phyloP scores from a whole-genome alignment of 1,284 basidiomycete species.

The Malassezia sp. region DNA sequence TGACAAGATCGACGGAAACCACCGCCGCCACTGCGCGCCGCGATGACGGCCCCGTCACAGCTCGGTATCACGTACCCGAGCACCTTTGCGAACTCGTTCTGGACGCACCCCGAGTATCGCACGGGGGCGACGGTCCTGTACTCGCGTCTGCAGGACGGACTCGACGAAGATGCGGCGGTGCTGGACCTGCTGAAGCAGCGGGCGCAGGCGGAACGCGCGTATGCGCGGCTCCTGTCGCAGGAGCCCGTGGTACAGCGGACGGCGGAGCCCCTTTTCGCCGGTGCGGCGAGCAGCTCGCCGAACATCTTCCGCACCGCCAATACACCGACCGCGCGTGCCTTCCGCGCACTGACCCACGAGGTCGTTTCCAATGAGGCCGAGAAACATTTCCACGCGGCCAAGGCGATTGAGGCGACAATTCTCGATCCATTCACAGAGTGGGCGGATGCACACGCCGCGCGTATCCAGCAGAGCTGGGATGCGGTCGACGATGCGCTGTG shows the following conservation, averaged over 20 bases:
- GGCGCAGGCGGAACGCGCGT: slow-evolving; percentile 25
- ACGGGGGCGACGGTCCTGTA: slow-evolving; percentile 30
- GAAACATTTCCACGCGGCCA: slow-evolving; percentile 27
- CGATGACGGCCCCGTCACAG: slow-evolving; percentile 32
- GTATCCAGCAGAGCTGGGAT: slow-evolving; percentile 34
- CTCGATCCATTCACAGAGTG: slow-evolving; percentile 37
- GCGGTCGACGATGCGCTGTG: slow-evolving; percentile 28
- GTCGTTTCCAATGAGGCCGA: slow-evolving; percentile 24
- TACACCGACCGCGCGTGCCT: slow-evolving; percentile 22
- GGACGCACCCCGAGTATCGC: slow-evolving; percentile 40
- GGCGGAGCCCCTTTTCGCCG: slow-evolving; percentile 26
- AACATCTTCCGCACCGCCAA: slow-evolving; percentile 18
- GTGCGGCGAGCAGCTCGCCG: background rate
- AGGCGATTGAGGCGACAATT: slow-evolving; percentile 26
- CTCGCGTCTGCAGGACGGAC: slow-evolving; percentile 32
- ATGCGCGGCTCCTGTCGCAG: slow-evolving; percentile 25
- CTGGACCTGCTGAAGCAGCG: slow-evolving; percentile 35
- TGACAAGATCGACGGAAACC: too few relatives aligned
- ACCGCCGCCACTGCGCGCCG: background rate
- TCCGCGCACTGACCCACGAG: slow-evolving; percentile 26
- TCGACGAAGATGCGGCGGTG: slow-evolving; percentile 38
- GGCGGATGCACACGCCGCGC: slow-evolving; percentile 26
- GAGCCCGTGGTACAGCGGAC: slow-evolving; percentile 18
- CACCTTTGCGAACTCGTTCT: slow-evolving; percentile 36
- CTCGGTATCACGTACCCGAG: slow-evolving; percentile 34